Base-by-base conservation (phyloP, 83 land plant species). In the Isoetes engelmannii region DNA sequence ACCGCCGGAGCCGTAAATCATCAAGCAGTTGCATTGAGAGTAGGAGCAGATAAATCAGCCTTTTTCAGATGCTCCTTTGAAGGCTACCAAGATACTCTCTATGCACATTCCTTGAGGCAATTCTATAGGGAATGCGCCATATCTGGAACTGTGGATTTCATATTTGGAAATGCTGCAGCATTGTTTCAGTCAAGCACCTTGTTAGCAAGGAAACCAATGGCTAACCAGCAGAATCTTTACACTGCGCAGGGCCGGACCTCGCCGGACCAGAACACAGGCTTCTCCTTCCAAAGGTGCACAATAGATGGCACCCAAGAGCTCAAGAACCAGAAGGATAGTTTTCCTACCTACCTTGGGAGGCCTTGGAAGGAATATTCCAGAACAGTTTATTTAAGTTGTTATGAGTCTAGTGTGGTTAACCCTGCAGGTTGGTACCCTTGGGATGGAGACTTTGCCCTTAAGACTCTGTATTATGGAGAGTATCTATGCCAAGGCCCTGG, bases 401-500 rank as follows among this genome's bases (percentile, higher is more conserved):
- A 37, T 41, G 49, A 64, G 17, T 44, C 47, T 9, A 41, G 41
- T 44, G 67, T 64, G 47, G 45, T 64, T 17, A 28, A 64, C 45
- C 67, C 67, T 44, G 67, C 67, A 9, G 67, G 67, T 7, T 64
- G 67, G 67, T 4, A 1, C 7, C 49, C 8, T 9, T 64, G 67
- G 47, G 47, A 37, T 44, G 67, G 67, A 59, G 63, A 61, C 47
- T 75, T 78, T 50, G 84, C 65, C 47, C 64, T 78, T 7, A 68
- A 64, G 47, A 80, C 77, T 5, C 57, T 70, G 48, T 80, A 60
- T 77, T 85, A 77, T 63, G 73, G 73, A 4, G 88, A 85, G 83
- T 75, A 72, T 47, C 74, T 68, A n/a, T 81, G 81, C 79, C 41
- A 54, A 6, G 88, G 88, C 3, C 77, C 85, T 45, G 83, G 85